These are phyloP conservation scores for Cicer judaicum DNA, from an alignment of 306 rosid species.

Conservation along the genomic window DNA sequence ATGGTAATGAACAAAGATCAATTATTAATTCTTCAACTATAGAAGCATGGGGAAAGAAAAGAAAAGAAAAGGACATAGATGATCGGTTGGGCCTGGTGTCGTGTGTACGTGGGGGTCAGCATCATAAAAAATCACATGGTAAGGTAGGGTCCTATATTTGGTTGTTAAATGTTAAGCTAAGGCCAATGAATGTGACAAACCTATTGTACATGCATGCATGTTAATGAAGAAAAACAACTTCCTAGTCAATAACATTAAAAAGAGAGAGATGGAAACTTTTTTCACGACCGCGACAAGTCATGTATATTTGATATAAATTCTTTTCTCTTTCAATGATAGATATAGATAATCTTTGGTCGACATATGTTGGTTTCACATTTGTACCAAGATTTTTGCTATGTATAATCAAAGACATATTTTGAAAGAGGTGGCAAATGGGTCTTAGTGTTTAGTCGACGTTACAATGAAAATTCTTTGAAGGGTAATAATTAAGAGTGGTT, in stretches of 20 bases:
- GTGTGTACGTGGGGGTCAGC: constrained; percentile 47
- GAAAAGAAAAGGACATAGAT: constrained; percentile 44
- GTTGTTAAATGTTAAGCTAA: constrained; percentile 40
- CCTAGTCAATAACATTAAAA: constrained; percentile 13
- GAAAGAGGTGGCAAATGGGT: constrained; percentile 42
- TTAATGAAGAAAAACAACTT: background rate
- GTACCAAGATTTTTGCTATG: background rate
- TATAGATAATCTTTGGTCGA: constrained; percentile 33
- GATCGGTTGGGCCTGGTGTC: constrained; percentile 44
- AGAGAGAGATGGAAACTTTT: constrained; percentile 2
- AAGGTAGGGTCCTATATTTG: constrained; percentile 27
- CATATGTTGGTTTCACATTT: constrained; percentile 22
- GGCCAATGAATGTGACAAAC: constrained; percentile 44
- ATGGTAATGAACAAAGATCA: constrained; percentile 18
- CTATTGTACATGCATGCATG: constrained; percentile 44
- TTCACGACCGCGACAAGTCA: constrained; percentile 36
- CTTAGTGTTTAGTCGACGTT: constrained; percentile 23
- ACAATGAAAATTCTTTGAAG: constrained; percentile 24
- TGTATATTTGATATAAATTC: constrained; percentile 29
- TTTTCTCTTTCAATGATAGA: constrained; percentile 5
- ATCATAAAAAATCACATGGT: constrained; percentile 40
- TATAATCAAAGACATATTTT: background rate
- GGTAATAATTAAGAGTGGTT: background rate
- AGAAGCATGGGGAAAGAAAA: constrained; percentile 6
- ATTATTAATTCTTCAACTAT: background rate